Percentiles rank a stretch among this genome's conserved stretches.
phyloP scores from a whole-genome alignment of 139 green algal species.

The Coelastrella sp. region DNA sequence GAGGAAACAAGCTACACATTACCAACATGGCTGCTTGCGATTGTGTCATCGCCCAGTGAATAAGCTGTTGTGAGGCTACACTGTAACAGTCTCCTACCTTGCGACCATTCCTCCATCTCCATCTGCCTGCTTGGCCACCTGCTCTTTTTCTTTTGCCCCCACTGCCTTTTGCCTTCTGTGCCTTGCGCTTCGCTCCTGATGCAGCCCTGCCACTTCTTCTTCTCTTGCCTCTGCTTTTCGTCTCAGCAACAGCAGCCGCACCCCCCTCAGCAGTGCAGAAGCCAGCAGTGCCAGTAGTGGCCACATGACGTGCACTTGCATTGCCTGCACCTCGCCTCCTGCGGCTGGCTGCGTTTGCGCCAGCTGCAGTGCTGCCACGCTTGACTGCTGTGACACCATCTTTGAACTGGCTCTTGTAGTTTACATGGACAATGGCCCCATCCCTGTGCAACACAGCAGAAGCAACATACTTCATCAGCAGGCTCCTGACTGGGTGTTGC shows the following conservation, averaged over 20 bases:
- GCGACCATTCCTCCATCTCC: not conserved
- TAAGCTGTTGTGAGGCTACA: no score
- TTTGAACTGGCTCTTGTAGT: constrained; percentile 51
- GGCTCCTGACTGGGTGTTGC: no score
- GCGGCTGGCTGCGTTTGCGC: not conserved
- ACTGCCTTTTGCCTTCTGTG: not conserved
- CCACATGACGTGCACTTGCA: not conserved
- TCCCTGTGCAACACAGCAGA: not conserved
- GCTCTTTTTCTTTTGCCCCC: not conserved
- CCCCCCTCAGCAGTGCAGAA: constrained; percentile 7
- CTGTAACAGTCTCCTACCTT: not conserved
- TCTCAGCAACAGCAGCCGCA: not conserved
- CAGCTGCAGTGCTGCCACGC: not conserved
- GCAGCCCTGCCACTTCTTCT: not conserved
- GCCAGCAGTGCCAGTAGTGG: not conserved
- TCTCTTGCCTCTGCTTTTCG: not conserved
- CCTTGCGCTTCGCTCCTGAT: not conserved
- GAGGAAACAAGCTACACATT: no score
- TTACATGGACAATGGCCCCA: constrained; percentile 16
- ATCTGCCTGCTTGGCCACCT: not conserved
- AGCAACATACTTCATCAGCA: not conserved
- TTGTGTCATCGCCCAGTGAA: no score
- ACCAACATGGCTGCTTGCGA: no score
- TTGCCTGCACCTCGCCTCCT: not conserved
- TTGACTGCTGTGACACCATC: not conserved